phyloP scores from a whole-genome alignment of 2,329 filamentous ascomycete species.

The Cytospora piceicola region DNA sequence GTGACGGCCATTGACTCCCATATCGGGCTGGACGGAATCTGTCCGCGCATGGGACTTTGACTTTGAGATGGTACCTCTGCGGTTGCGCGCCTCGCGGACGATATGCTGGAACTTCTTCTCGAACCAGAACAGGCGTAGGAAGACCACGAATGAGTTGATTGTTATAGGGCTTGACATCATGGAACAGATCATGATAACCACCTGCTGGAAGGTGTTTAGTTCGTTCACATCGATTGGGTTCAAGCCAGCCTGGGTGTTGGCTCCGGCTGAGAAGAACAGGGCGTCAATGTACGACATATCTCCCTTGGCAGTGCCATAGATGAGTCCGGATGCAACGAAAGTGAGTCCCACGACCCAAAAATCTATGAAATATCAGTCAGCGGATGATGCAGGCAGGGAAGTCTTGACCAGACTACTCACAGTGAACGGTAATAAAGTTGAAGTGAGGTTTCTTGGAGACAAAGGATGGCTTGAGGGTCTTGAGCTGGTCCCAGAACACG shows the following conservation, averaged over 20 bases:
- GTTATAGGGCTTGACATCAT: constrained; percentile 82
- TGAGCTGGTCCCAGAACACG: constrained; percentile 48
- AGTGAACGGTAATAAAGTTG: constrained; percentile 82
- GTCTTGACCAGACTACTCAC: constrained; percentile 50
- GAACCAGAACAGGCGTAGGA: constrained; percentile 95
- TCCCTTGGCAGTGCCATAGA: constrained; percentile 65
- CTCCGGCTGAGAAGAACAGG: constrained; percentile 83
- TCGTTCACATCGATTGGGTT: constrained; percentile 76
- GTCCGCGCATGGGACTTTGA: constrained; percentile 56
- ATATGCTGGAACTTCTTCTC: constrained; percentile 92
- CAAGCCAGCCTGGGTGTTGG: constrained; percentile 89
- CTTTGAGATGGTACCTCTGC: constrained; percentile 67
- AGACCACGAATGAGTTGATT: constrained; percentile 84
- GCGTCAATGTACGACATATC: constrained; percentile 81
- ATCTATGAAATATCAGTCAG: constrained; percentile 52
- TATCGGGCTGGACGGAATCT: constrained; percentile 57
- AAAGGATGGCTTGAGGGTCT: constrained; percentile 59
- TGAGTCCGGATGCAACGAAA: constrained; percentile 74
- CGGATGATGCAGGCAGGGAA: neutral
- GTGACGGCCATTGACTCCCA: constrained; percentile 65
- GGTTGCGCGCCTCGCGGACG: constrained; percentile 70
- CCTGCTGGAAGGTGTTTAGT: constrained; percentile 73
- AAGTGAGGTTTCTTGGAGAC: constrained; percentile 67
- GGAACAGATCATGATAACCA: constrained; percentile 71
- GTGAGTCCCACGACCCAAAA: constrained; percentile 77